phyloP scores from a whole-genome alignment of 2,329 filamentous ascomycete genomes.

The Colletotrichum salicis region DNA sequence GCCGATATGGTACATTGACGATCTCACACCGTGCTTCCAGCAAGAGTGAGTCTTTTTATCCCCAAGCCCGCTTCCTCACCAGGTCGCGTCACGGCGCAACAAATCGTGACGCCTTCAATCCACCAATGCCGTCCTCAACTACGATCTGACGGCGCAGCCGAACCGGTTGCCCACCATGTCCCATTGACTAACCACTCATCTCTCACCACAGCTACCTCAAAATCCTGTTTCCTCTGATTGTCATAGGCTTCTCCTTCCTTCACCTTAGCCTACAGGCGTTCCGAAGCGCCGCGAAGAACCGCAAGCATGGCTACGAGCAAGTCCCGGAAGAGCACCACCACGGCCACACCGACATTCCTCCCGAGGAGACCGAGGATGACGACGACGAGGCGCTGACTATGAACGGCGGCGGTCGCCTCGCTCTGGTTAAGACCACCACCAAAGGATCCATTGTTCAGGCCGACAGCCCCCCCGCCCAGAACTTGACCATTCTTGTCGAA shows the following conservation, averaged over 20 bases:
- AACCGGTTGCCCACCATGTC: neutral
- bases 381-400: conserved; percentile 69
- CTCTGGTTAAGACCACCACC: conserved; percentile 70
- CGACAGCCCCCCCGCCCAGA: conserved; percentile 79
- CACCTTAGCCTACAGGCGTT: conserved; percentile 70
- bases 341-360: conserved; percentile 63
- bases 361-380: conserved; percentile 62
- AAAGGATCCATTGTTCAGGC: conserved; percentile 72
- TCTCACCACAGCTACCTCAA: conserved; percentile 74
- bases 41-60: conserved; percentile 68
- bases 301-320: conserved; percentile 65
- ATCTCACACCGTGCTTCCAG: conserved; percentile 72
- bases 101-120: neutral
- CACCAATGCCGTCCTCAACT: neutral
- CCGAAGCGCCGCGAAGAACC: conserved; percentile 63
- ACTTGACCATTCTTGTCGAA: conserved; percentile 77
- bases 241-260: conserved; percentile 76
- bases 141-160: no score
- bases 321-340: conserved; percentile 57
- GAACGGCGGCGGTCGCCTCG: conserved; percentile 62
- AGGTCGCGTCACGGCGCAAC: conserved; percentile 10
- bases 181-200: conserved; percentile 5
- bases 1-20: conserved; percentile 72
- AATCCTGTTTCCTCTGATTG: conserved; percentile 79
- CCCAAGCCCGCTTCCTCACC: conserved; percentile 4